Evolutionary conservation across 352 stramenopile species (phyloP), one percentile per base, ranked within the genome.

Genomic region (Phytophthora brassicae): DNA sequence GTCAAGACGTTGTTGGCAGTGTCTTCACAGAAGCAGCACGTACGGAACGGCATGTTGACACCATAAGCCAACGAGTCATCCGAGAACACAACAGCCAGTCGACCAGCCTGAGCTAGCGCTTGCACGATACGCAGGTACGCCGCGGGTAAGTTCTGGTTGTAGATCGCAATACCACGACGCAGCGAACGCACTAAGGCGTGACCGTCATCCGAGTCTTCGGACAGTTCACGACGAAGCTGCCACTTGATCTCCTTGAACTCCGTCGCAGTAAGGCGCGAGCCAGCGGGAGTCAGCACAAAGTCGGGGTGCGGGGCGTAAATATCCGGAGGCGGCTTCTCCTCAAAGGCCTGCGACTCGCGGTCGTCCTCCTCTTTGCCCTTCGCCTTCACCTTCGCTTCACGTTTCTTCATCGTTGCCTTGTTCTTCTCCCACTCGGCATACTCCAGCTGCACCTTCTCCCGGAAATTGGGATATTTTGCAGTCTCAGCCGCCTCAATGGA

Each of bases 1-100:
- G 96, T 99, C 58, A 99, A 73, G 33, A 86, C 77, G 26, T 96
- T 81, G 38, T 90, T 68, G 31, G 95, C 89, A 66, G 98, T 98
- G 73, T 99, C 97, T 81, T 98, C 97, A 69, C 96, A 99, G 76
- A 99, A 99, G 52, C 97, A 90, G 69, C 96, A 98, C 22, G 95
- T 98, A 64, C 97, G 92, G 94, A 99, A 99, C 26, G 97, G 97
- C 97, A 99, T 99, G 86, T 99, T 99, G 0, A 99, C 96, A 79
- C 97, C 97, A 71, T 99, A 99, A 6, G 97, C 97, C 38, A 99
- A 82, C 22, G 96, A 98, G 60, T 98, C 92, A 69, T 99, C 97
- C 33, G 94, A 98, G 68, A 99, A 99, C 7, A 99, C 97, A 50
- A 99, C 96, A 2, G 94, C 96, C 12, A 99, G 77, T 64, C 97